Conservation (phyloP, 2,329 filamentous ascomycete genomes). For the Colletotrichum orchidophilum region DNA sequence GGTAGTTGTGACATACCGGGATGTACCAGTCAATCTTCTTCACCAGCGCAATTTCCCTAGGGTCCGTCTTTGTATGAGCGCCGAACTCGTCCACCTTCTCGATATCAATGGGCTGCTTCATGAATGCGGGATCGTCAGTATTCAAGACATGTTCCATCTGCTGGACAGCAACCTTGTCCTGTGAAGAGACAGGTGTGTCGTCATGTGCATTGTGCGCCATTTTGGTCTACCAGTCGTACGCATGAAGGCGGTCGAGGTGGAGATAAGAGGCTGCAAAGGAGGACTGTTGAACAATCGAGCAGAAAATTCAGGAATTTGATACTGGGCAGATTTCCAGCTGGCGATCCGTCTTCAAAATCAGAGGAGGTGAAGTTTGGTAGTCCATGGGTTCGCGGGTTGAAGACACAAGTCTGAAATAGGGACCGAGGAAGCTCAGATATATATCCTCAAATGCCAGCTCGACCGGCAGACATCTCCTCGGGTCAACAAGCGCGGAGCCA, state of each 20-base stretch:
- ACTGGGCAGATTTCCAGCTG: background rate
- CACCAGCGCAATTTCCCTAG: constrained; percentile 47
- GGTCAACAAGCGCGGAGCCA: constrained; percentile 13
- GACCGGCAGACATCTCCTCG: constrained; percentile 13
- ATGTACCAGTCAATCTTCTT: constrained; percentile 47
- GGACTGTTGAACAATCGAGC: background rate
- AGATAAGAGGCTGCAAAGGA: background rate
- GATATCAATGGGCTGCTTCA: constrained; percentile 25
- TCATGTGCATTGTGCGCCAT: background rate
- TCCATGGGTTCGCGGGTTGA: background rate
- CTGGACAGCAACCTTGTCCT: constrained; percentile 27
- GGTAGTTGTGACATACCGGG: constrained; percentile 36
- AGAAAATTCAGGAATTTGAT: background rate
- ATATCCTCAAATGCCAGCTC: background rate
- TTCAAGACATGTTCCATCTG: constrained; percentile 27
- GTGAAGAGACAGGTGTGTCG: constrained; percentile 10
- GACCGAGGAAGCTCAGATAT: background rate
- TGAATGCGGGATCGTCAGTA: constrained; percentile 20
- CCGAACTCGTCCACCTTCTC: constrained; percentile 48
- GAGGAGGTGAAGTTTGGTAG: background rate
- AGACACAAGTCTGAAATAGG: background rate
- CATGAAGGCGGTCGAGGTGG: background rate
- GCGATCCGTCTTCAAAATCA: background rate
- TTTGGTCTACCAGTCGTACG: background rate
- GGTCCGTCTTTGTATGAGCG: constrained; percentile 50